Percentiles rank a stretch among this genome's conserved stretches.
Conservation (phyloP, 768 basidiomycete genomes). For the Russula brevipes region DNA sequence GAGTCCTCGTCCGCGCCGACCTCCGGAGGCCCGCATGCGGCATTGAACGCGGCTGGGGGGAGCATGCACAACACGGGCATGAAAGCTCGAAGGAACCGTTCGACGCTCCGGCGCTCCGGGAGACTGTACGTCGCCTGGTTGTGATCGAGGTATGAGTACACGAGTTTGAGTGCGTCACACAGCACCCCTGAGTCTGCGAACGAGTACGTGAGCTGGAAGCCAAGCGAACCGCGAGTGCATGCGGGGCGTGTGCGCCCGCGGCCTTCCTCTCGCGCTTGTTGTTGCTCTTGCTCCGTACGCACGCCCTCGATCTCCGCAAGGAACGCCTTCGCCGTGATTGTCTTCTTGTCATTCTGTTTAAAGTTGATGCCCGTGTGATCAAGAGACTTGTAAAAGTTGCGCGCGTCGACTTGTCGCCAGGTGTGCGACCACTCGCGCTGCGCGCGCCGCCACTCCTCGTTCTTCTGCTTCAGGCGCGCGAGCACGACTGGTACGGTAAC, state of each 20-base stretch:
- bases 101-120: conserved; percentile 76
- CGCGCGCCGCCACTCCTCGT: conserved; percentile 94
- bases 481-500: conserved; percentile 91
- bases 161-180: conserved; percentile 84
- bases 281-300: conserved; percentile 41
- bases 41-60: conserved; percentile 61
- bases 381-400: conserved; percentile 97
- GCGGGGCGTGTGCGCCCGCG: conserved; percentile 11
- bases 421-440: conserved; percentile 95
- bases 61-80: conserved; percentile 77
- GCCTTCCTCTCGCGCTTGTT: background rate
- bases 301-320: conserved; percentile 71
- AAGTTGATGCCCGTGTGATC: conserved; percentile 95
- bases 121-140: conserved; percentile 68
- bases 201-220: conserved; percentile 72
- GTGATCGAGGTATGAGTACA: conserved; percentile 88
- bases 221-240: conserved; percentile 45
- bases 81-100: conserved; percentile 79
- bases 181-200: conserved; percentile 76
- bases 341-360: conserved; percentile 95
- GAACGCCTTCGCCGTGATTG: conserved; percentile 78
- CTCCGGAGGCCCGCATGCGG: conserved; percentile 53
- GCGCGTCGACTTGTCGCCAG: conserved; percentile 94
- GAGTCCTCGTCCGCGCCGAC: conserved; percentile 37
- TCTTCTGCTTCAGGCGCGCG: conserved; percentile 81